Conservation (phyloP, 306 rosid genomes). For the Begonia peltatifolia region DNA sequence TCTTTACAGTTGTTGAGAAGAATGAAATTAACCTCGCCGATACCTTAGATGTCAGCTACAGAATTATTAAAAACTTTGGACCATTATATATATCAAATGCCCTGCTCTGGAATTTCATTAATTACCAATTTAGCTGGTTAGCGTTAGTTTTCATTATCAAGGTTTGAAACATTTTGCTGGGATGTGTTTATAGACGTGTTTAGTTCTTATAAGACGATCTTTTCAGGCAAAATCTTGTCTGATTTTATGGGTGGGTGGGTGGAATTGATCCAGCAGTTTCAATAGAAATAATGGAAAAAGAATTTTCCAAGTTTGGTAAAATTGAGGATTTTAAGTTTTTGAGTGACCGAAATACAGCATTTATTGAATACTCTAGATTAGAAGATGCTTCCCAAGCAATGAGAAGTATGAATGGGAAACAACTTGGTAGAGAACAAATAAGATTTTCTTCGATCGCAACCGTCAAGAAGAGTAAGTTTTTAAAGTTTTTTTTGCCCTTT, state of each 20-base stretch:
- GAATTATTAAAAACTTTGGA: too few species aligned
- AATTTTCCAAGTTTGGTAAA: constrained; percentile 73
- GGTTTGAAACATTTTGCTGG: too few species aligned
- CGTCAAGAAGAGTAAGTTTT: constrained; percentile 50
- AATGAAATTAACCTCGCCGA: too few species aligned
- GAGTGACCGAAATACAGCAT: constrained; percentile 83
- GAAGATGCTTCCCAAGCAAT: constrained; percentile 86
- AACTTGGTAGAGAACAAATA: constrained; percentile 75
- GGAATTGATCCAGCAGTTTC: constrained; percentile 75
- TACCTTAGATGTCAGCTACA: too few species aligned
- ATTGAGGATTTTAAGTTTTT: constrained; percentile 73
- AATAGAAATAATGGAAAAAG: constrained; percentile 73
- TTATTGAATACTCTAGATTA: constrained; percentile 62
- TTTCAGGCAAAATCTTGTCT: constrained; percentile 82
- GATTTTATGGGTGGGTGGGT: constrained; percentile 98
- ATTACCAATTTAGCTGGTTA: too few species aligned
- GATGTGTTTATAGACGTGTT: too few species aligned
- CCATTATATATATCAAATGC: too few species aligned
- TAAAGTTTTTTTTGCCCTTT: background rate
- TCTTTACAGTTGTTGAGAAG: too few species aligned
- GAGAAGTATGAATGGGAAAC: constrained; percentile 83
- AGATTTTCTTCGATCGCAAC: constrained; percentile 83
- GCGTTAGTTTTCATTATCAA: too few species aligned
- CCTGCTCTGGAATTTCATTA: too few species aligned
- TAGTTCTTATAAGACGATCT: constrained; percentile 8